Evolutionary conservation across 305 asterid species (phyloP).

Genomic region (Andrographis paniculata): DNA sequence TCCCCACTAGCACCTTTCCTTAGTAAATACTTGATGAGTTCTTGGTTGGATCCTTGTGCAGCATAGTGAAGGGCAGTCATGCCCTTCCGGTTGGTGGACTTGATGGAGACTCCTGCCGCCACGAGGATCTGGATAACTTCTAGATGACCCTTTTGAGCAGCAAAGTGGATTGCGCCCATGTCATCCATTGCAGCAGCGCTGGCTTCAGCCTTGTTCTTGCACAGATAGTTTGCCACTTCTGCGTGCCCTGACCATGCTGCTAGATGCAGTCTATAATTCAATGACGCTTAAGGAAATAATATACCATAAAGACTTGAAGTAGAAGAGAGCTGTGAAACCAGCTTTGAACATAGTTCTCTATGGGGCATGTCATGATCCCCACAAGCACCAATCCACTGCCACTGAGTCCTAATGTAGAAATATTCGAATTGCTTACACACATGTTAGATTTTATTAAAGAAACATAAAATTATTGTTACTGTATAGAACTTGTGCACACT

Average conservation of each 20-base stretch:
- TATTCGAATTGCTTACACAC: no score
- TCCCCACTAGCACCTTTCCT: conserved; percentile 63
- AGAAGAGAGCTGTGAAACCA: no score
- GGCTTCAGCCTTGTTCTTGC: conserved; percentile 77
- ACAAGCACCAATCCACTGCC: no score
- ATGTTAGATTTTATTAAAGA: no score
- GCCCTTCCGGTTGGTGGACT: conserved; percentile 73
- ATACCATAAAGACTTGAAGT: conserved; percentile 2
- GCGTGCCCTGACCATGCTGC: conserved; percentile 96
- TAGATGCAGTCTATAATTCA: conserved; percentile 63
- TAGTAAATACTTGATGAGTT: conserved; percentile 64
- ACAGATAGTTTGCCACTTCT: conserved; percentile 61
- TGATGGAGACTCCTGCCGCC: conserved; percentile 55
- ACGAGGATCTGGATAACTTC: conserved; percentile 61
- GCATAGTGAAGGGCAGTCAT: conserved; percentile 95
- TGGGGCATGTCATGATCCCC: no score
- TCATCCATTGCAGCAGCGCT: conserved; percentile 98
- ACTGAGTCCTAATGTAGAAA: no score
- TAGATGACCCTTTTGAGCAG: conserved; percentile 87
- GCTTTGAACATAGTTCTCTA: no score
- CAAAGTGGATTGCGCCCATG: conserved; percentile 96
- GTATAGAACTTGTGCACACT: no score
- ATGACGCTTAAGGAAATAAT: conserved; percentile 33
- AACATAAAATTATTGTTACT: no score
- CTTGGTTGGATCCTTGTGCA: conserved; percentile 74